Base-by-base conservation (phyloP, 129 eudicot species). In the Kitagawia praeruptora region DNA sequence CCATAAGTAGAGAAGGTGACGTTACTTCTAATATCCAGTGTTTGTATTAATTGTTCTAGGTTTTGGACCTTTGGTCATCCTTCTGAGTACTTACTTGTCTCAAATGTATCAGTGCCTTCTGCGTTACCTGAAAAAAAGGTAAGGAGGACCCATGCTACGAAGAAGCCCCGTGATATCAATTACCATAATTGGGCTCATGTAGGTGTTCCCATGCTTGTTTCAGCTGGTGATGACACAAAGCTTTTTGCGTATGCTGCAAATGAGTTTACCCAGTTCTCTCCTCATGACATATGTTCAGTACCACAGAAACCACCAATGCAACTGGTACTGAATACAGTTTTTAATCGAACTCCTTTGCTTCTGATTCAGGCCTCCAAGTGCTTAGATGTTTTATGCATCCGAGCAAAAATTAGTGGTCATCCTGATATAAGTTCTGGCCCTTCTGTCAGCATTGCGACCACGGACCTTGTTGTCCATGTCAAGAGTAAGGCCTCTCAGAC, bases 151-250 rank as follows among this genome's bases (percentile, higher is more conserved):
- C 94, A 94, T 64, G 81, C 85, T 25, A 77, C 54, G 81, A 87
- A 76, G 72, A 90, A 85, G 78, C 91, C 92, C 75, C 63, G 82
- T 21, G 96, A 93, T 28, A 82, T 77, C 34, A 86, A 93, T 81
- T 96, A 86, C 88, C 96, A 79, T 74, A 96, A 92, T 73, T 92
- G 99, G 99, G 99, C 97, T 34, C 96, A 90, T 82, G 39, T 83
- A 72, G 97, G 99, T 70, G 89, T 92, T 28, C 99, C 99, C 28
- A 96, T 96, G 99, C 99, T 96, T 67, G 87, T 96, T 44, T 96
- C 99, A 61, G 99, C 91, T 78, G 99, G 99, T 80, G 97, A 96
- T 83, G 99, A 96, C 79, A 85, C 99, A 31, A 96, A 89, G 83
- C 92, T 96, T 42, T 92, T 85, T 89, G 99, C 99, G 38, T 96